These are phyloP conservation scores for Mycena maculata DNA, from an alignment of 768 basidiomycete genomes.

Conservation along the genomic window DNA sequence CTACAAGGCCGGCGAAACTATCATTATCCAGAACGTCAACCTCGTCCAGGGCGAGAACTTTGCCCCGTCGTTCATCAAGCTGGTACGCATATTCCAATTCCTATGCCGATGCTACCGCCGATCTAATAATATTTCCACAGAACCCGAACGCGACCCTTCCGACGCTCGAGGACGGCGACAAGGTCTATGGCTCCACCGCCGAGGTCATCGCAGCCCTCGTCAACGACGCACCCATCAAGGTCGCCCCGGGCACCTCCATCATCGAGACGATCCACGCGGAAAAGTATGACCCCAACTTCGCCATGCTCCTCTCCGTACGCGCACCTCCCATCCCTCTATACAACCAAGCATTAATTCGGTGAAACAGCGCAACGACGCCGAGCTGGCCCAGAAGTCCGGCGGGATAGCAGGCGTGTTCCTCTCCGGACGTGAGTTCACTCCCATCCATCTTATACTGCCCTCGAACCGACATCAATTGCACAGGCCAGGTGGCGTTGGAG, in stretches of 20 bases:
- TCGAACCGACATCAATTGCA: background rate
- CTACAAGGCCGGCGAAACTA: constrained; percentile 45
- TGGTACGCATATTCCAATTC: constrained; percentile 42
- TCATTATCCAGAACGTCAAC: constrained; percentile 52
- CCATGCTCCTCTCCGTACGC: constrained; percentile 53
- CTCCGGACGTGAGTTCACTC: constrained; percentile 55
- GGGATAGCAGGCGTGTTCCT: constrained; percentile 51
- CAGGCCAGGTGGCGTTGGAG: constrained; percentile 58
- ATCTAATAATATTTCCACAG: constrained; percentile 33
- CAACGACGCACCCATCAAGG: constrained; percentile 50
- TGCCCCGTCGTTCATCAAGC: constrained; percentile 54
- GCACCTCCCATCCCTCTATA: background rate
- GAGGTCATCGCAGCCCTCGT: constrained; percentile 57
- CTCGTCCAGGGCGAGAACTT: constrained; percentile 63
- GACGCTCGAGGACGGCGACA: constrained; percentile 50
- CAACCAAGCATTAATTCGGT: background rate
- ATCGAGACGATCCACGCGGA: constrained; percentile 57
- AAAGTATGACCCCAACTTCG: constrained; percentile 64
- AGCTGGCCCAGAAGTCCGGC: constrained; percentile 51
- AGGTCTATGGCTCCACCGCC: constrained; percentile 52
- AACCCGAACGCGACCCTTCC: constrained; percentile 60
- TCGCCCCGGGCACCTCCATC: constrained; percentile 48
- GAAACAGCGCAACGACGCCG: constrained; percentile 58
- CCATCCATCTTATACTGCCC: background rate
- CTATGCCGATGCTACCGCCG: no score